Evolutionary conservation across 2,329 filamentous ascomycete species (phyloP), one percentile per base, ranked within the genome.

Genomic region (Stachybotrys chlorohalonatus): DNA sequence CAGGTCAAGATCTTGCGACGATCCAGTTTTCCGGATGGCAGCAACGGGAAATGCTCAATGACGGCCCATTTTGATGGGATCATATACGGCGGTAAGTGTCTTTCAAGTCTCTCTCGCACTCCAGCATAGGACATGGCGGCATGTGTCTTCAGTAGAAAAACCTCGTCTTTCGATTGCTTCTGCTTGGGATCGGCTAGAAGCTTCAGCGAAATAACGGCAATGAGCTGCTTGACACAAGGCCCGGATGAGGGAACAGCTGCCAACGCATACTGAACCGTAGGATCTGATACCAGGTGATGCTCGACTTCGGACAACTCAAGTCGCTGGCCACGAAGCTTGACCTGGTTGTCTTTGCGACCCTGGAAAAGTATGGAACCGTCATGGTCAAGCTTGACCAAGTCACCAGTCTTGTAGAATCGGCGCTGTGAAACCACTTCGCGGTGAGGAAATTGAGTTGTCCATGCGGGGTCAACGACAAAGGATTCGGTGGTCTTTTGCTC

Each of bases 241-340:
- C 50, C 50, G 6, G 15, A 17, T 7, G 50, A 42, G 6, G 50
- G 50, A 24, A 52, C 45, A 11, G 50, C 50, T 0, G 56, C 54
- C 2, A 63, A 5, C 11, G 58, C 59, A 2, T 57, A 55, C 11
- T 61, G 52, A 5, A 62, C 48, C 1, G 16, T 31, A 1, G 46
- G n/a, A 8, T 59, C 9, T 49, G 8, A 0, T 52, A 49, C 2
- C 49, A 56, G 61, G 17, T 1, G 5, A 32, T 3, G 46, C 16
- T 17, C 15, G 15, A 49, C 2, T 48, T 51, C 1, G 45, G 50
- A 52, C 3, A 77, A 65, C 64, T 77, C 82, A 53, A 79, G 68
- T 52, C 78, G 64, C 55, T 74, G 81, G 48, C 82, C 83, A n/a
- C 74, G 71, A 9, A 83, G 63, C 60, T 83, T 83, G 50, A 82